Evolutionary conservation across 1,139 yeast genomes (phyloP).

Genomic region (Insectozyma bohioensis): DNA sequence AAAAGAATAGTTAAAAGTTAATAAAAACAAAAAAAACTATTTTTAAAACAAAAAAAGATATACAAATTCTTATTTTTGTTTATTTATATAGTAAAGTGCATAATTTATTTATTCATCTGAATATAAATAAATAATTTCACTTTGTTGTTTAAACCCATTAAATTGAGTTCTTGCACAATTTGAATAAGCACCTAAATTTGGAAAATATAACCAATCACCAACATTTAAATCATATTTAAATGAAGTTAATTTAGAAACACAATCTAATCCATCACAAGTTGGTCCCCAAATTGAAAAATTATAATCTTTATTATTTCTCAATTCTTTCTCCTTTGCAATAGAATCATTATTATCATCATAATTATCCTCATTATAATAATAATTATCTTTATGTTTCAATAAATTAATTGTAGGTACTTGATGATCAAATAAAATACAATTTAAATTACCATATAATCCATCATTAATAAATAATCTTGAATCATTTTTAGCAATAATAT

Average conservation of each 20-base stretch:
- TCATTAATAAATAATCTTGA: conserved; percentile 80
- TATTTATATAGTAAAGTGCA: too few relatives aligned
- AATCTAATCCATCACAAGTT: conserved; percentile 95
- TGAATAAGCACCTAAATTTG: conserved; percentile 91
- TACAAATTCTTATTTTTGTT: too few relatives aligned
- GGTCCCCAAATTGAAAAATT: conserved; percentile 92
- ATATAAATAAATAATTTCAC: conserved; percentile 61
- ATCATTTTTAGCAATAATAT: conserved; percentile 78
- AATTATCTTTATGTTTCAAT: conserved; percentile 53
- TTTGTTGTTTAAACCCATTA: conserved; percentile 70
- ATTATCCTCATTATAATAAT: conserved; percentile 31
- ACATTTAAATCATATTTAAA: conserved; percentile 64
- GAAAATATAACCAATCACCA: conserved; percentile 93
- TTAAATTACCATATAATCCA: conserved; percentile 94
- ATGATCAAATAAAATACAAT: conserved; percentile 91
- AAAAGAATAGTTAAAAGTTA: too few relatives aligned
- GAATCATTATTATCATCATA: conserved; percentile 9
- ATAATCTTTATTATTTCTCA: conserved; percentile 9
- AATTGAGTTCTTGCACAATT: conserved; percentile 85
- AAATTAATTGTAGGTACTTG: conserved; percentile 74
- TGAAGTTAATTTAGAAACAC: conserved; percentile 56
- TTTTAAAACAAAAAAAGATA: too few relatives aligned
- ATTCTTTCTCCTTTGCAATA: conserved; percentile 7
- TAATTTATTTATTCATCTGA: too few relatives aligned
- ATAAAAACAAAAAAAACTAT: too few relatives aligned